phyloP scores from a whole-genome alignment of 1,139 yeast genomes.

The Pichia sp. region DNA sequence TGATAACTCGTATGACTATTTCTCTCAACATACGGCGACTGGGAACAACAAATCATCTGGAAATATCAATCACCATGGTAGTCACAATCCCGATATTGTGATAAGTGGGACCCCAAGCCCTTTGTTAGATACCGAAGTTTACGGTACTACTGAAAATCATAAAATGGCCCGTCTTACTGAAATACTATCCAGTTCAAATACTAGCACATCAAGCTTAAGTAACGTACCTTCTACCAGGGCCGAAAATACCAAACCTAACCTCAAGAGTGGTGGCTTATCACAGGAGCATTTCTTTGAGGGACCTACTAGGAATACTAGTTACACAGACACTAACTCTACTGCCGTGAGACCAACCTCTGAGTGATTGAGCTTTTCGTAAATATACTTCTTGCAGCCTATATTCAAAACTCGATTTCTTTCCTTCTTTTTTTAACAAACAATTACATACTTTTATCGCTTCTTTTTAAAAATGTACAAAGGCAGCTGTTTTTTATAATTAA shows the following conservation, averaged over 20 bases:
- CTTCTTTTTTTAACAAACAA: not conserved
- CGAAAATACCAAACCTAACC: not conserved
- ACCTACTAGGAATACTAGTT: not conserved
- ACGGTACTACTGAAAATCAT: conserved; percentile 10
- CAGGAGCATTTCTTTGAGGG: conserved; percentile 6
- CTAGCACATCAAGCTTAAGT: conserved; percentile 4
- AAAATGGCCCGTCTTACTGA: conserved; percentile 6
- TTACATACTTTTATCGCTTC: not conserved
- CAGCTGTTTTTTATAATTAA: not conserved
- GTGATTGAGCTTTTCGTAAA: not conserved
- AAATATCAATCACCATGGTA: not conserved
- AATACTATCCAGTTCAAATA: conserved; percentile 5
- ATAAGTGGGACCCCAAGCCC: conserved; percentile 15
- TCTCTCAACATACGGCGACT: not conserved
- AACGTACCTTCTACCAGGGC: not conserved
- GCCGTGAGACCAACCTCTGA: not conserved
- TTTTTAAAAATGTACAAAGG: no score
- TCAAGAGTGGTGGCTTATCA: conserved; percentile 17
- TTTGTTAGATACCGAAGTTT: conserved; percentile 4
- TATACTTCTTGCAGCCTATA: not conserved
- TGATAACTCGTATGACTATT: not conserved
- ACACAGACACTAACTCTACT: conserved; percentile 3
- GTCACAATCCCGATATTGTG: conserved; percentile 1
- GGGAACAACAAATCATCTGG: not conserved
- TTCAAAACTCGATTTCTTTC: not conserved